phyloP scores from a whole-genome alignment of 2,329 filamentous ascomycete genomes.

The Penicillium psychrosexuale region DNA sequence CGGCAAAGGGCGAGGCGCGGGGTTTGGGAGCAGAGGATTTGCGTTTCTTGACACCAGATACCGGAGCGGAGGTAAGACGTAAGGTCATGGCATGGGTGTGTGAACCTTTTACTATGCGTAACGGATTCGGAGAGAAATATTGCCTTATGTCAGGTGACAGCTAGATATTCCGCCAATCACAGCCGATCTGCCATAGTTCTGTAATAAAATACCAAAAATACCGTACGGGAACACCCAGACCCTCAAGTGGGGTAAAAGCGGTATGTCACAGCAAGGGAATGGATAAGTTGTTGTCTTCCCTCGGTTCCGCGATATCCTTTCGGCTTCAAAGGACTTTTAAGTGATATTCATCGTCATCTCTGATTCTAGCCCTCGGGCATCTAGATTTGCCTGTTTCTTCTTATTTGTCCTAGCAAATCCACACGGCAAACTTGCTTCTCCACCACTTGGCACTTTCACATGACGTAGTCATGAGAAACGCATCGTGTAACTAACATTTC shows the following conservation, averaged over 20 bases:
- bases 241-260: neutral
- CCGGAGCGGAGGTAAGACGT: slow-evolving; percentile 48
- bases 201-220: slow-evolving; percentile 9
- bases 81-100: slow-evolving; percentile 42
- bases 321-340: neutral
- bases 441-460: slow-evolving; percentile 23
- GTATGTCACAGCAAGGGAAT: neutral
- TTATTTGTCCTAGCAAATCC: neutral
- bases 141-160: slow-evolving; percentile 20
- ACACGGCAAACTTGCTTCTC: slow-evolving; percentile 3
- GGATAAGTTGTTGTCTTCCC: neutral
- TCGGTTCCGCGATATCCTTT: neutral
- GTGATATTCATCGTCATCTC: neutral
- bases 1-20: slow-evolving; percentile 42
- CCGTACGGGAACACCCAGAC: slow-evolving; percentile 6
- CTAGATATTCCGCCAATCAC: slow-evolving; percentile 12
- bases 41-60: slow-evolving; percentile 46
- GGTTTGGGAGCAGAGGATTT: slow-evolving; percentile 27
- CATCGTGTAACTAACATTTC: slow-evolving; percentile 17
- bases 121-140: neutral
- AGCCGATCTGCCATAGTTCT: slow-evolving; percentile 1
- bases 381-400: neutral
- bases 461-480: slow-evolving; percentile 36
- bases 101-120: neutral
- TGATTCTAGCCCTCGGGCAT: neutral